A percentile compares a stretch with the other conserved stretches of the same genome.
Conservation (phyloP, 2,329 filamentous ascomycete genomes). For the Shiraia sp. region DNA sequence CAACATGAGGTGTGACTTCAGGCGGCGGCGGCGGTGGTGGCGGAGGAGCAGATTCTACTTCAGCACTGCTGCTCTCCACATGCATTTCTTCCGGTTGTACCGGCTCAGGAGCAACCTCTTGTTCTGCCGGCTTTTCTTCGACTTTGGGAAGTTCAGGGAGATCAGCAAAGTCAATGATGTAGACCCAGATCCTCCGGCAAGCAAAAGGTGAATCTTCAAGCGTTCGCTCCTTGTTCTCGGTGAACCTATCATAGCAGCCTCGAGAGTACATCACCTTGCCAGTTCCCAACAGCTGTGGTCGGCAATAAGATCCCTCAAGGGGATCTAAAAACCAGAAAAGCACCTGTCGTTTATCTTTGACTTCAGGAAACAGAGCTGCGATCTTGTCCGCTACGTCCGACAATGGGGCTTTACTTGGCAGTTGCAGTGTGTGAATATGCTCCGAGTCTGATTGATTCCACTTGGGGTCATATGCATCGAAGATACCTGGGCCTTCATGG, state of each 20-base stretch:
- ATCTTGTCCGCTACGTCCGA: conserved; percentile 38
- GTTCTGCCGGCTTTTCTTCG: conserved; percentile 3
- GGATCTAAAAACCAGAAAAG: conserved; percentile 47
- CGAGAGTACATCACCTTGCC: conserved; percentile 40
- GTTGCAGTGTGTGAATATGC: conserved; percentile 21
- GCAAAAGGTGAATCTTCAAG: conserved; percentile 24
- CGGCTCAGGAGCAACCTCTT: not conserved
- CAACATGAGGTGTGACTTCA: conserved; percentile 15
- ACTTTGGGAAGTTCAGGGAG: conserved; percentile 35
- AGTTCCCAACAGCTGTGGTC: conserved; percentile 35
- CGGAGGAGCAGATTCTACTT: conserved; percentile 2
- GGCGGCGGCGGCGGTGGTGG: too few species aligned
- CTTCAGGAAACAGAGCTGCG: conserved; percentile 24
- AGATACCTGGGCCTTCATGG: conserved; percentile 43
- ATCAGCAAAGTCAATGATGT: conserved; percentile 34
- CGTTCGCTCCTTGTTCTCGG: conserved; percentile 30
- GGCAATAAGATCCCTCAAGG: conserved; percentile 28
- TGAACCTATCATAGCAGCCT: conserved; percentile 31
- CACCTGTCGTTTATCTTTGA: conserved; percentile 44
- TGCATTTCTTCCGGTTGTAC: not conserved
- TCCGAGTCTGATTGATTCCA: conserved; percentile 18
- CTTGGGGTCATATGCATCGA: conserved; percentile 38
- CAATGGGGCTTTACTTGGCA: conserved; percentile 29
- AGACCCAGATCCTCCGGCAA: conserved; percentile 39
- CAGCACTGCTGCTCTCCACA: conserved; percentile 4